Base-by-base conservation (phyloP, 805 yeast species). In the Naumovozyma baii region DNA sequence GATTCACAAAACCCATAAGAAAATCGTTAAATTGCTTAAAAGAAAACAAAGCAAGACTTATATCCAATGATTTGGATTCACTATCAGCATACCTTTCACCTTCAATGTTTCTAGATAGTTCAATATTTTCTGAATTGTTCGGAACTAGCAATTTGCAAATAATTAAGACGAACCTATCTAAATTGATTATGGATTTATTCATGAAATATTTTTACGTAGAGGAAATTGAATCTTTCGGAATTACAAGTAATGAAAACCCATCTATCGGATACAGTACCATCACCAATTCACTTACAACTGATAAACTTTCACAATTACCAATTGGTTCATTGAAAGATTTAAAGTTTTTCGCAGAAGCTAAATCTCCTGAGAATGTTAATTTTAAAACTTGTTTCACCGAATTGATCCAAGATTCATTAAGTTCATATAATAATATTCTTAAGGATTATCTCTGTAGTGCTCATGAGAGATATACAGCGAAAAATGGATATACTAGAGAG, bases 11-110 rank as follows among this genome's bases (percentile, higher is more conserved):
- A 13, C 36, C 37, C 7, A 30, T 48, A 12, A 34, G 34, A 19
- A 38, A 8, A 15, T 38, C 39, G 17, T 26, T 42, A 18, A 5
- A 19, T 3, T 18, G 17, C 3, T 25, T 43, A 13, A 12, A 8
- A 7, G 26, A 31, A 8, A 33, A 30, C 28, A 40, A 35, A 19
- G 31, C 18, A 25, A 13, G 10, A 13, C 17, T 43, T 3, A 10
- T 37, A 14, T 18, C 20, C 4, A 35, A 36, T 29, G 38, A 42
- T 28, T 38, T 39, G n/a, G 25, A 18, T 19, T 9, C 40, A 16
- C 14, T 48, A 16, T 45, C 40, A 3, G 29, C 42, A 8, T 48
- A 42, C 18, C 31, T 47, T 3, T 43, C 33, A 10, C 49, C 49
- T 7, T 14, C 39, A 15, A 16, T 33, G 5, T 14, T 47, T 5